phyloP scores from a whole-genome alignment of 2,329 filamentous ascomycete species.

The Colletotrichum lindemuthianum region DNA sequence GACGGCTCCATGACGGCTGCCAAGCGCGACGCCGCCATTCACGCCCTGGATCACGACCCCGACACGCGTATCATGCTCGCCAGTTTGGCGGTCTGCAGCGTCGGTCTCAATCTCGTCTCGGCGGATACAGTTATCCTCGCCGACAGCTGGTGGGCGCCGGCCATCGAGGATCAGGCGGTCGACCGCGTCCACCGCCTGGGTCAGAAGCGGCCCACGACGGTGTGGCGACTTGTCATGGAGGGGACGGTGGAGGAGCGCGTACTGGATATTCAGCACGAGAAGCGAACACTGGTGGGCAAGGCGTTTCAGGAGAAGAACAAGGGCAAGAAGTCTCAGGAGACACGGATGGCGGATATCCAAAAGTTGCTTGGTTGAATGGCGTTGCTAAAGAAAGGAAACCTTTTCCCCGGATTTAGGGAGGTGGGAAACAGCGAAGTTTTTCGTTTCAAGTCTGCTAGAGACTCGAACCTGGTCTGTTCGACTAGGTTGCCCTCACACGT shows the following conservation, averaged over 20 bases:
- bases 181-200: conserved; percentile 89
- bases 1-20: conserved; percentile 81
- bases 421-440: no score
- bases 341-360: conserved; percentile 64
- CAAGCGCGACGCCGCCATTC: conserved; percentile 77
- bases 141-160: conserved; percentile 91
- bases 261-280: conserved; percentile 79
- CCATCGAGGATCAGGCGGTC: conserved; percentile 91
- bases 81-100: conserved; percentile 82
- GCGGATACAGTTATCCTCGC: conserved; percentile 87
- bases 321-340: conserved; percentile 65
- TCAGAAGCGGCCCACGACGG: conserved; percentile 80
- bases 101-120: conserved; percentile 86
- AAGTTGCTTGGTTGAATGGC: conserved; percentile 53
- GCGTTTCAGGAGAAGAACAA: conserved; percentile 80
- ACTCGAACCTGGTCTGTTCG: no score
- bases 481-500: no score
- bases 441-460: no score
- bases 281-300: conserved; percentile 79
- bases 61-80: conserved; percentile 81
- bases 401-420: no score
- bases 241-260: conserved; percentile 84
- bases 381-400: neutral
- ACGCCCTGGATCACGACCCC: conserved; percentile 72
- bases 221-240: conserved; percentile 86